Evolutionary conservation across 192 early-diverging fungal genomes (phyloP).

Genomic region (Coemansia sp.): DNA sequence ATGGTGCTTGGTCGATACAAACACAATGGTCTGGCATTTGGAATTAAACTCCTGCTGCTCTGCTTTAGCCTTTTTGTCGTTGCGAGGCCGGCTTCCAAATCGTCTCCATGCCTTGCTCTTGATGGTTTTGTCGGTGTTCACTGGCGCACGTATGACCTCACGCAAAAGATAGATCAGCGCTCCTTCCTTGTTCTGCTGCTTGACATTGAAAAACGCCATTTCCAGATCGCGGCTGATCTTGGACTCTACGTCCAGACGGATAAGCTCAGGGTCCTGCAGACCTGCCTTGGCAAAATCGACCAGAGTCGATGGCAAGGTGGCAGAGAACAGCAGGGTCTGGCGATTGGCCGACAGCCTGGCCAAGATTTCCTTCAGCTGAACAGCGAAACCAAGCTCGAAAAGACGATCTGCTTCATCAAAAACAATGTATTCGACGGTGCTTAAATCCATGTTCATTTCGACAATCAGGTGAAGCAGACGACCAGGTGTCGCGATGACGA

Average conservation of each 20-base stretch:
- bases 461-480: constrained; percentile 82
- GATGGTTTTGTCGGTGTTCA: constrained; percentile 54
- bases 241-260: constrained; percentile 92
- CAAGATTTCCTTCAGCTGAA: constrained; percentile 92
- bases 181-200: constrained; percentile 87
- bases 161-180: constrained; percentile 84
- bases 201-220: constrained; percentile 89
- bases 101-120: constrained; percentile 33
- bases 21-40: constrained; percentile 84
- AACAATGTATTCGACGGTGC: constrained; percentile 91
- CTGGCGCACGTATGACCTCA: constrained; percentile 71
- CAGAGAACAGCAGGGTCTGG: constrained; percentile 94
- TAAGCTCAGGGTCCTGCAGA: constrained; percentile 86
- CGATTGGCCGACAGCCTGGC: constrained; percentile 77
- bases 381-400: constrained; percentile 96
- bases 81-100: constrained; percentile 15
- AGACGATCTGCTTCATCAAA: constrained; percentile 99
- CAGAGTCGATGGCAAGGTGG: constrained; percentile 88
- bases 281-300: constrained; percentile 99
- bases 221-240: constrained; percentile 96
- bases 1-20: constrained; percentile 96
- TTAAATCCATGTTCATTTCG: constrained; percentile 86
- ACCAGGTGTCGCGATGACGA: constrained; percentile 84
- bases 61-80: constrained; percentile 29
- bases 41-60: constrained; percentile 32